These are phyloP conservation scores for Stephanodiscus minutulus DNA, from an alignment of 108 stramenopile genomes.

Conservation along the genomic window DNA sequence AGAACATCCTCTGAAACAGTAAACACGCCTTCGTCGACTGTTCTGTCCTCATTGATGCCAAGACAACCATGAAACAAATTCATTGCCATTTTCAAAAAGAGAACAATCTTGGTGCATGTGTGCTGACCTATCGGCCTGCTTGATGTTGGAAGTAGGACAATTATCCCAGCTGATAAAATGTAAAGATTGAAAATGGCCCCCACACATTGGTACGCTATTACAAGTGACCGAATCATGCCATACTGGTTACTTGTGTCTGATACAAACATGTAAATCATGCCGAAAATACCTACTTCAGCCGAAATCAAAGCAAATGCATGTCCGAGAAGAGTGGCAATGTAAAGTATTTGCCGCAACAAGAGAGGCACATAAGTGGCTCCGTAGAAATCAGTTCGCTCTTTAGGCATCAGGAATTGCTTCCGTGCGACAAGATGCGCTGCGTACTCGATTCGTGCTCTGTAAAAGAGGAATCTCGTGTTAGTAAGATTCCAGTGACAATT, in stretches of 20 bases:
- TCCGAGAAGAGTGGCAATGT: background rate
- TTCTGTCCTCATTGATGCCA: slow-evolving; percentile 37
- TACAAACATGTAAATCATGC: slow-evolving; percentile 19
- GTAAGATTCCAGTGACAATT: background rate
- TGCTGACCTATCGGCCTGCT: background rate
- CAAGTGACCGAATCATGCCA: slow-evolving; percentile 25
- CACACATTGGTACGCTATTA: slow-evolving; percentile 24
- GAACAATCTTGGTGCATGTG: slow-evolving; percentile 1
- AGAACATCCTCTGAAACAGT: slow-evolving; percentile 13
- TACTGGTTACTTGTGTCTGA: slow-evolving; percentile 14
- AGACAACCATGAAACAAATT: slow-evolving; percentile 30
- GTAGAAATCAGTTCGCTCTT: slow-evolving; percentile 36
- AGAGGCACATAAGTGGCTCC: slow-evolving; percentile 39
- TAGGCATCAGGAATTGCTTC: slow-evolving; percentile 44
- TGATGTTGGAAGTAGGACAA: slow-evolving; percentile 10
- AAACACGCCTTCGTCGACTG: slow-evolving; percentile 15
- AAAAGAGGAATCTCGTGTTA: slow-evolving; percentile 28
- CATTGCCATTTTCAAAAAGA: slow-evolving; percentile 19
- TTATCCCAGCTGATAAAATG: slow-evolving; percentile 22
- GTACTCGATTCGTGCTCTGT: slow-evolving; percentile 46
- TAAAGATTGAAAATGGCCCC: slow-evolving; percentile 44
- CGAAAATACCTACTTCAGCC: slow-evolving; percentile 34
- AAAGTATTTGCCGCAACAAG: slow-evolving; percentile 11
- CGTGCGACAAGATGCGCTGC: slow-evolving; percentile 44
- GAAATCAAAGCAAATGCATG: slow-evolving; percentile 23